These are phyloP conservation scores for Phytophthora gonapodyides DNA, from an alignment of 352 stramenopile species.

Conservation along the genomic window DNA sequence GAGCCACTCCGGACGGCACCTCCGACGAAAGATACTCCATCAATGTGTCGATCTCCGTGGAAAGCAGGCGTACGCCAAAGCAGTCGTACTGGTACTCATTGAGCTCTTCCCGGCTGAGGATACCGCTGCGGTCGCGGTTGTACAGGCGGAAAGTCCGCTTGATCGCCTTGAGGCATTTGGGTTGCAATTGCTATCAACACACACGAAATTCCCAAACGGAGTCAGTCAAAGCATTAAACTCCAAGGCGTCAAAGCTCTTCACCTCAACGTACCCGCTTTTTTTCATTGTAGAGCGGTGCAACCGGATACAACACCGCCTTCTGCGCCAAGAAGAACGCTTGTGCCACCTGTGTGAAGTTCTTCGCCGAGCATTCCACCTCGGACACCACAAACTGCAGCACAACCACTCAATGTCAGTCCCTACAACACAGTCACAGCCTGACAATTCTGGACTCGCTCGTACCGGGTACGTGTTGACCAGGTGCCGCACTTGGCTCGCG, in stretches of 20 bases:
- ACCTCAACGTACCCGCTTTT: constrained; percentile 60
- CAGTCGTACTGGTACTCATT: constrained; percentile 91
- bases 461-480: constrained; percentile 78
- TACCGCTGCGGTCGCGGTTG: constrained; percentile 77
- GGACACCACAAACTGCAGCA: constrained; percentile 74
- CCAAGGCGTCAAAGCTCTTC: neutral
- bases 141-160: constrained; percentile 89
- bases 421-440: neutral
- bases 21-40: constrained; percentile 78
- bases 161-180: constrained; percentile 84
- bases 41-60: constrained; percentile 85
- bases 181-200: constrained; percentile 62
- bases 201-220: neutral
- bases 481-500: constrained; percentile 68
- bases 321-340: constrained; percentile 89
- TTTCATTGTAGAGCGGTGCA: constrained; percentile 86
- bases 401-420: constrained; percentile 3
- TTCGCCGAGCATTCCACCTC: constrained; percentile 87
- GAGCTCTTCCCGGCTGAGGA: constrained; percentile 85
- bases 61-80: constrained; percentile 82
- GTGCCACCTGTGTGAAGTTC: constrained; percentile 87
- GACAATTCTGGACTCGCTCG: too few relatives aligned
- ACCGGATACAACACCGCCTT: constrained; percentile 91
- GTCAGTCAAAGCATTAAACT: neutral
- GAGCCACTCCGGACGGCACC: constrained; percentile 66